A percentile compares a stretch with the other conserved stretches of the same genome.
phyloP scores from a whole-genome alignment of 306 rosid genomes.

The Lupinus albus region DNA sequence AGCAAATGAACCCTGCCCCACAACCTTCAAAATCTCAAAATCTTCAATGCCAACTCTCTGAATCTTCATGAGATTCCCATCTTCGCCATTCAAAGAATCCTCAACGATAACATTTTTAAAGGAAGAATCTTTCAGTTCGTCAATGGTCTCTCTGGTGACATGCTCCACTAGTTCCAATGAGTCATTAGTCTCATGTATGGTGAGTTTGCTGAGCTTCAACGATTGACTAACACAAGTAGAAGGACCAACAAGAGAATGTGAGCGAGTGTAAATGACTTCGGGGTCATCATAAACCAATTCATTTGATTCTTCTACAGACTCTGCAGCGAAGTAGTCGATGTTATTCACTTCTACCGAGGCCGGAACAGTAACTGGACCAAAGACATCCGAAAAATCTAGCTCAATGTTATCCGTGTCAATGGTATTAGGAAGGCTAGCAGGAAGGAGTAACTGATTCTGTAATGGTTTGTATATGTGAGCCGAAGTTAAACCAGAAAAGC shows the following conservation, averaged over 20 bases:
- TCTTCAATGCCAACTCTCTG: constrained; percentile 75
- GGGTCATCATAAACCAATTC: constrained; percentile 81
- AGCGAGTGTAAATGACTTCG: constrained; percentile 66
- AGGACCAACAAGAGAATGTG: constrained; percentile 96
- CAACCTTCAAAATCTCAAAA: constrained; percentile 93
- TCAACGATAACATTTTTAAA: constrained; percentile 32
- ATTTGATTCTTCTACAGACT: constrained; percentile 49
- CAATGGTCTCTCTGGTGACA: constrained; percentile 39
- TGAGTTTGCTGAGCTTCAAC: constrained; percentile 75
- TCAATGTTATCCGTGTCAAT: constrained; percentile 63
- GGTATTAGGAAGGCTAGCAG: constrained; percentile 48
- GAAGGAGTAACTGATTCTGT: constrained; percentile 55
- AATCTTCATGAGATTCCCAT: constrained; percentile 43
- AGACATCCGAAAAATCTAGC: constrained; percentile 85
- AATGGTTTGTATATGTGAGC: constrained; percentile 42
- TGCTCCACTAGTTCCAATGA: constrained; percentile 50
- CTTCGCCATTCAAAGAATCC: constrained; percentile 46
- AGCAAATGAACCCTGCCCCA: constrained; percentile 97
- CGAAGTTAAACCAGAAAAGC: constrained; percentile 59
- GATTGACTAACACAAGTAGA: constrained; percentile 77
- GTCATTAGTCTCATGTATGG: constrained; percentile 62
- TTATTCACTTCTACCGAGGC: constrained; percentile 52
- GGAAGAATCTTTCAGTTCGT: constrained; percentile 51
- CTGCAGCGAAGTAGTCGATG: constrained; percentile 45
- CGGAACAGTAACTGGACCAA: constrained; percentile 74